Conservation (phyloP, 1,284 basidiomycete species). For the Binderoboletus segoi region DNA sequence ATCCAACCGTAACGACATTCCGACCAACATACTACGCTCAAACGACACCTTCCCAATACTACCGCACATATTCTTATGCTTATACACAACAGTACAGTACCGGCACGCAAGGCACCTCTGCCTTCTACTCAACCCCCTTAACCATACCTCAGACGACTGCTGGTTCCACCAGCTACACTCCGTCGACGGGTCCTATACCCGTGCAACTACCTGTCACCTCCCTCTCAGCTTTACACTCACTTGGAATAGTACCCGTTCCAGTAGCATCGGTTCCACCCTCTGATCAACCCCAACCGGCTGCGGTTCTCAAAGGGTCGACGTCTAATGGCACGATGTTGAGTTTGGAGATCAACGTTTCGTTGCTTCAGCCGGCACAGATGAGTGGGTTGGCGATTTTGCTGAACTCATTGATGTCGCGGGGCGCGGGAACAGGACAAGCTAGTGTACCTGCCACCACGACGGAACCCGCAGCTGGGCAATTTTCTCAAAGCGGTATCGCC, state of each 20-base stretch:
- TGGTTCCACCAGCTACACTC: conserved; percentile 38
- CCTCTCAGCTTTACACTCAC: conserved; percentile 63
- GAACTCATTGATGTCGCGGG: conserved; percentile 59
- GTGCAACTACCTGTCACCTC: conserved; percentile 73
- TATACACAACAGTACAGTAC: conserved; percentile 55
- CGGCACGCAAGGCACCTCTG: conserved; percentile 30
- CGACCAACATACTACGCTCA: conserved; percentile 39
- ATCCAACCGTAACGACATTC: conserved; percentile 37
- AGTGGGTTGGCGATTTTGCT: conserved; percentile 69
- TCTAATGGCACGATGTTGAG: conserved; percentile 69
- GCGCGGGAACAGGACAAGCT: conserved; percentile 26
- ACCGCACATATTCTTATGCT: conserved; percentile 55
- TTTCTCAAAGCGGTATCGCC: conserved; percentile 21
- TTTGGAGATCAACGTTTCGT: conserved; percentile 73
- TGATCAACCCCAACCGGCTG: conserved; percentile 64
- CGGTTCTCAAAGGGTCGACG: conserved; percentile 67
- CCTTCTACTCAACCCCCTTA: conserved; percentile 35
- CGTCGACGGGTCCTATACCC: conserved; percentile 58
- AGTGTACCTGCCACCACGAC: conserved; percentile 9
- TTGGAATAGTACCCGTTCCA: conserved; percentile 75
- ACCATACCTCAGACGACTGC: conserved; percentile 30
- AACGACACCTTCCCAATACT: conserved; percentile 51
- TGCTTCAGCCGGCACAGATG: conserved; percentile 71
- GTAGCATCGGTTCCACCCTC: conserved; percentile 55
- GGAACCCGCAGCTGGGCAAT: conserved; percentile 14